Percentiles rank a stretch among this genome's conserved stretches.
phyloP scores from a whole-genome alignment of 306 rosid species.

The Prinsepia uniflora region DNA sequence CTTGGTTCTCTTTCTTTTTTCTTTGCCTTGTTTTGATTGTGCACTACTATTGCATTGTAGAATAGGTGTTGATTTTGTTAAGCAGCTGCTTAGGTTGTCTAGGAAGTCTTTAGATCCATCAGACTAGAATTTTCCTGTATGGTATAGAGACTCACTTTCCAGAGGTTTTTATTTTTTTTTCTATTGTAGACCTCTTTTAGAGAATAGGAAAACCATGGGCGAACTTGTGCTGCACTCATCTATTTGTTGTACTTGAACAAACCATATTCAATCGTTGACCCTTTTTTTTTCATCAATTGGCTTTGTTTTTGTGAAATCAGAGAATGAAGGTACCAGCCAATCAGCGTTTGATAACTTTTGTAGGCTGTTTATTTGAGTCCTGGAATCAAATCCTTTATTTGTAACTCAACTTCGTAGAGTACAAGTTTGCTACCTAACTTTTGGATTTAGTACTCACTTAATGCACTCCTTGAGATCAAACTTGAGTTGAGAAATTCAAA shows the following conservation, averaged over 20 bases:
- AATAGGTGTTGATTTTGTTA: too few species aligned
- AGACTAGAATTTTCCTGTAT: too few species aligned
- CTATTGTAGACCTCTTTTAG: not conserved
- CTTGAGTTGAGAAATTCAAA: not conserved
- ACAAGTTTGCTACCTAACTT: not conserved
- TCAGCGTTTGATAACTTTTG: slow-evolving; percentile 5
- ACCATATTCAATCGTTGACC: not conserved
- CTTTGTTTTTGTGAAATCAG: not conserved
- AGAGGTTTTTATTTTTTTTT: not conserved
- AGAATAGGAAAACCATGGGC: not conserved
- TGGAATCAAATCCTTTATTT: not conserved
- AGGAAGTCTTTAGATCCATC: too few species aligned
- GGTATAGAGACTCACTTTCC: too few species aligned
- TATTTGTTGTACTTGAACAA: not conserved
- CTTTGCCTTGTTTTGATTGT: not conserved
- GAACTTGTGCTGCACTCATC: not conserved
- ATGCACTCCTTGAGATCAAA: not conserved
- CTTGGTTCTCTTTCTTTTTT: slow-evolving; percentile 1
- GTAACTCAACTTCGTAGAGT: not conserved
- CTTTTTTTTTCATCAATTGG: not conserved
- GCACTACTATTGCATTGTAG: too few species aligned
- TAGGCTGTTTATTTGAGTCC: slow-evolving; percentile 7
- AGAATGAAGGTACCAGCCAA: not conserved
- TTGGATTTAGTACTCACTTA: not conserved
- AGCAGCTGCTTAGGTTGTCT: too few species aligned